These are phyloP conservation scores for Paraconiothyrium sp. DNA, from an alignment of 2,329 filamentous ascomycete genomes.

Conservation along the genomic window DNA sequence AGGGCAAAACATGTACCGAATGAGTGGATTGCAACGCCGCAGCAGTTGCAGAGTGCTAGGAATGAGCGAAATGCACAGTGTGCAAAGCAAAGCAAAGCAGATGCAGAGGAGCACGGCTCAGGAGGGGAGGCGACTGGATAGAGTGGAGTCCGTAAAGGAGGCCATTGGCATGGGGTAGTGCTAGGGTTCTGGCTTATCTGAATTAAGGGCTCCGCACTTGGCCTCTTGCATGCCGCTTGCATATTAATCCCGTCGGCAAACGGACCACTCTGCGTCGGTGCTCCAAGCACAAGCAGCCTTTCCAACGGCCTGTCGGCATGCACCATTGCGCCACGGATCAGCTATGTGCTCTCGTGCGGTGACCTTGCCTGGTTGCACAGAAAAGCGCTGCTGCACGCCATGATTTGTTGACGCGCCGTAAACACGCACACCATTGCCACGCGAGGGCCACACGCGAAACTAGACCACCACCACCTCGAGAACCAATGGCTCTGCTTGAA, in stretches of 20 bases:
- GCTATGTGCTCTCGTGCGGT: neutral
- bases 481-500: neutral
- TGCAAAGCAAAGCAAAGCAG: slow-evolving; percentile 13
- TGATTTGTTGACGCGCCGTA: slow-evolving; percentile 6
- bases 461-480: neutral
- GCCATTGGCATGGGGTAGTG: slow-evolving; percentile 11
- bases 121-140: slow-evolving; percentile 16
- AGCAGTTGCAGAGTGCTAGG: slow-evolving; percentile 11
- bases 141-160: slow-evolving; percentile 16
- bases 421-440: slow-evolving; percentile 10
- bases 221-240: slow-evolving; percentile 4
- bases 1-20: slow-evolving; percentile 24
- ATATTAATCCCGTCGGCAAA: slow-evolving; percentile 11
- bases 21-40: slow-evolving; percentile 15
- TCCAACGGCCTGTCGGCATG: neutral
- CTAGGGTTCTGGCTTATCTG: slow-evolving; percentile 15
- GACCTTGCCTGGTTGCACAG: neutral
- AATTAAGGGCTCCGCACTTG: slow-evolving; percentile 10
- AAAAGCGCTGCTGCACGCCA: neutral
- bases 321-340: neutral
- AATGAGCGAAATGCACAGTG: slow-evolving; percentile 14
- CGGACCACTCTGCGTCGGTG: slow-evolving; percentile 11
- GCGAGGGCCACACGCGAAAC: slow-evolving; percentile 3
- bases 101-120: slow-evolving; percentile 7
- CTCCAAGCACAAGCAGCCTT: neutral